Percentiles rank a stretch among this genome's conserved stretches.
Evolutionary conservation across 1,284 basidiomycete species (phyloP).

Genomic region (Vanrija pseudolonga): DNA sequence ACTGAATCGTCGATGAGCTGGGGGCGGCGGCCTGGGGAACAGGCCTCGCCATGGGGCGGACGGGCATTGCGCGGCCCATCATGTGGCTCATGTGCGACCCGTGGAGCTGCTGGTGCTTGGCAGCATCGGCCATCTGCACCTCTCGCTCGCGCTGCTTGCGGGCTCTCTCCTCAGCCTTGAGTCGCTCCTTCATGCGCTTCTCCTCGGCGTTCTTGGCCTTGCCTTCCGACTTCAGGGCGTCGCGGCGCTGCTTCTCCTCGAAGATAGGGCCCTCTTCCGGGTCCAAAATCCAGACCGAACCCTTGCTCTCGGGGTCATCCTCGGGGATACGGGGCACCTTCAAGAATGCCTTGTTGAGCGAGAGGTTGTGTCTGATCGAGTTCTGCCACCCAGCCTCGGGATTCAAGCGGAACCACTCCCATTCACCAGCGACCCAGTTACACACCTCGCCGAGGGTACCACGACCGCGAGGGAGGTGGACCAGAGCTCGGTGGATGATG

Average conservation of each 20-base stretch:
- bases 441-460: conserved; percentile 89
- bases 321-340: conserved; percentile 76
- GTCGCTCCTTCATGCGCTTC: conserved; percentile 36
- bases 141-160: conserved; percentile 33
- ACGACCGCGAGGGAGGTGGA: conserved; percentile 58
- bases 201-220: conserved; percentile 46
- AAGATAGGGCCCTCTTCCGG: conserved; percentile 55
- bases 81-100: conserved; percentile 2
- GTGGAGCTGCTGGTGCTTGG: conserved; percentile 9
- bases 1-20: conserved; percentile 10
- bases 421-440: conserved; percentile 80
- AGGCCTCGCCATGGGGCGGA: conserved; percentile 8
- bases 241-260: conserved; percentile 45
- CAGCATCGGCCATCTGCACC: conserved; percentile 19
- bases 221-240: conserved; percentile 41
- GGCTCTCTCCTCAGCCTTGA: conserved; percentile 34
- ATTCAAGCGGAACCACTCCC: conserved; percentile 82
- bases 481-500: conserved; percentile 46
- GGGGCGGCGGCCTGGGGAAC: conserved; percentile 10
- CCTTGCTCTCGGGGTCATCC: conserved; percentile 75
- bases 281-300: conserved; percentile 83
- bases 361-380: conserved; percentile 86
- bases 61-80: conserved; percentile 6
- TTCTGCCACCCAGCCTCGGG: conserved; percentile 85
- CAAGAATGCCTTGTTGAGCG: conserved; percentile 79